Conservation (phyloP, 305 asterid species). For the Fraxinus sp. region DNA sequence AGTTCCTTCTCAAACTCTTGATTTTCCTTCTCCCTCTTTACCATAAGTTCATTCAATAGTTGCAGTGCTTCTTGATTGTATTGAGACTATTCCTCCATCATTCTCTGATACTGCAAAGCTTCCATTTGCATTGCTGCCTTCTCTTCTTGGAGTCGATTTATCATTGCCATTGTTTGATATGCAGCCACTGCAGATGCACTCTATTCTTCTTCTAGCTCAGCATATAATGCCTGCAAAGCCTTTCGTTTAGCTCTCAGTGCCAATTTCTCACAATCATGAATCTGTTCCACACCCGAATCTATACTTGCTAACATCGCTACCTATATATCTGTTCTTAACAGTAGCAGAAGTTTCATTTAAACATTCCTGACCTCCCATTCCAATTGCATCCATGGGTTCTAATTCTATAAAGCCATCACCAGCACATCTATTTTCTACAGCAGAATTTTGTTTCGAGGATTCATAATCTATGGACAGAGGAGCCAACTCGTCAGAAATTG, state of each 20-base stretch:
- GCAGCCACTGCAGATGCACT: conserved; percentile 90
- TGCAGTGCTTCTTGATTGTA: conserved; percentile 96
- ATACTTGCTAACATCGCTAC: no score
- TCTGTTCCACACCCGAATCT: no score
- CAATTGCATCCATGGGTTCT: no score
- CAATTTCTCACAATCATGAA: conserved; percentile 27
- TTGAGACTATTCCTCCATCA: conserved; percentile 98
- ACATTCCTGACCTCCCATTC: no score
- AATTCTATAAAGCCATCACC: no score
- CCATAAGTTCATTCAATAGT: conserved; percentile 84
- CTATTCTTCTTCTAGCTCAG: conserved; percentile 86
- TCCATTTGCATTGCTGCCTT: conserved; percentile 98
- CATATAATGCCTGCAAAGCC: conserved; percentile 61
- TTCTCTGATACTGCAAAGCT: conserved; percentile 91
- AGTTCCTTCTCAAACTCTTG: conserved; percentile 62
- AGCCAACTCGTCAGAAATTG: no score
- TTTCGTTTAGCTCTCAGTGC: conserved; percentile 64
- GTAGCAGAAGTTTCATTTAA: no score
- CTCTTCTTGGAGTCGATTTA: conserved; percentile 89
- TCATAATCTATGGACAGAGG: no score
- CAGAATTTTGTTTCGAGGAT: no score
- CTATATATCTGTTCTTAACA: no score
- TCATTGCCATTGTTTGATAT: conserved; percentile 95
- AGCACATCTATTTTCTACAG: no score
- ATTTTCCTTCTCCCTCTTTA: conserved; percentile 86